Percentiles rank a stretch among this genome's conserved stretches.
Evolutionary conservation across 495 filamentous ascomycete genomes (phyloP).

Genomic region (Hypoxylon fragiforme): DNA sequence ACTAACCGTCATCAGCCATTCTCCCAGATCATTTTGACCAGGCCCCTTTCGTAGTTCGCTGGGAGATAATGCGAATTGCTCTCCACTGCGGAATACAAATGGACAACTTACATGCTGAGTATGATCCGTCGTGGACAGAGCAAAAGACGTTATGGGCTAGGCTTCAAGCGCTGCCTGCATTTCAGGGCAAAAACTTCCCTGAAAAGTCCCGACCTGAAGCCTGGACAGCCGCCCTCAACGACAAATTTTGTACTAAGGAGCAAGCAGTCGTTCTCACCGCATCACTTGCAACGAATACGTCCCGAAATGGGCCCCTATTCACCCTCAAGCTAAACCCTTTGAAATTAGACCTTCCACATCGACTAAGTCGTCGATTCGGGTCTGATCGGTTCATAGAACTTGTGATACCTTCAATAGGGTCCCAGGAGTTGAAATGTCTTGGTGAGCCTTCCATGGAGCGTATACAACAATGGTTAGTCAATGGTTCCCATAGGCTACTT

Average conservation of each 20-base stretch:
- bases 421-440: slow-evolving; percentile 26
- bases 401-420: slow-evolving; percentile 40
- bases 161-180: slow-evolving; percentile 37
- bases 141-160: slow-evolving; percentile 40
- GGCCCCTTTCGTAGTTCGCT: slow-evolving; percentile 48
- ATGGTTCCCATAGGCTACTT: slow-evolving; percentile 41
- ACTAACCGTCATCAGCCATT: slow-evolving; percentile 37
- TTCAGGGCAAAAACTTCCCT: slow-evolving; percentile 47
- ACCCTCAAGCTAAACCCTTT: slow-evolving; percentile 45
- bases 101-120: slow-evolving; percentile 35
- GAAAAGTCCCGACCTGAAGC: slow-evolving; percentile 41
- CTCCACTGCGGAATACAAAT: slow-evolving; percentile 46
- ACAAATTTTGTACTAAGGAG: slow-evolving; percentile 37
- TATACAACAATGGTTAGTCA: slow-evolving; percentile 48
- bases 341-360: slow-evolving; percentile 44
- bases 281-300: slow-evolving; percentile 37
- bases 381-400: slow-evolving; percentile 52
- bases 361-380: slow-evolving; percentile 51
- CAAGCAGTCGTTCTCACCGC: slow-evolving; percentile 44
- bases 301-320: slow-evolving; percentile 41
- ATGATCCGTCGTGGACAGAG: slow-evolving; percentile 43
- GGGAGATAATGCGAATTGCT: slow-evolving; percentile 51
- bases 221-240: slow-evolving; percentile 41
- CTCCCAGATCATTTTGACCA: slow-evolving; percentile 41
- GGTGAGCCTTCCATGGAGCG: slow-evolving; percentile 34